Evolutionary conservation across 306 rosid genomes (phyloP).

Genomic region (Ormosia emarginata): DNA sequence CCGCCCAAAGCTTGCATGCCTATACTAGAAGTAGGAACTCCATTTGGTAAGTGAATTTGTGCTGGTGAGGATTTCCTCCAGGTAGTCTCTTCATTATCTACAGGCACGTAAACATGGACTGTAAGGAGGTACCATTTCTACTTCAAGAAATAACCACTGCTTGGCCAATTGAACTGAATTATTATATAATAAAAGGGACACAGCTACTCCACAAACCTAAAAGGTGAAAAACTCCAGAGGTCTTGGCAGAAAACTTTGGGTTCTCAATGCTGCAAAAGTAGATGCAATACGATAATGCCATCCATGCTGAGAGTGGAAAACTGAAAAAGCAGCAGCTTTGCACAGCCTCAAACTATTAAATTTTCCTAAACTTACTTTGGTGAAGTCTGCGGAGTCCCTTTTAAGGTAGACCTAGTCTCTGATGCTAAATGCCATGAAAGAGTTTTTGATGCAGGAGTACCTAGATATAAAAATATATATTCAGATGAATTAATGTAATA

Average conservation of each 20-base stretch:
- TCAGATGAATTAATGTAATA: background rate
- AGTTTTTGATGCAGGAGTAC: slow-evolving; percentile 68
- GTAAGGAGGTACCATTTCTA: slow-evolving; percentile 17
- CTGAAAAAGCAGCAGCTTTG: background rate
- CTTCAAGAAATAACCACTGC: slow-evolving; percentile 9
- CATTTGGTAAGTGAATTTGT: slow-evolving; percentile 41
- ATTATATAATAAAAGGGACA: background rate
- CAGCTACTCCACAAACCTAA: slow-evolving; percentile 52
- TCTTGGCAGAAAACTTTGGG: slow-evolving; percentile 47
- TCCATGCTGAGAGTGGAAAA: slow-evolving; percentile 3
- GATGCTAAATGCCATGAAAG: slow-evolving; percentile 99
- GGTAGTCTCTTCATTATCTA: slow-evolving; percentile 60
- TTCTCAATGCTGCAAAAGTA: slow-evolving; percentile 48
- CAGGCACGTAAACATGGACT: slow-evolving; percentile 21
- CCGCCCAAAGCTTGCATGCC: slow-evolving; percentile 43
- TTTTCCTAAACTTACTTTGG: slow-evolving; percentile 48
- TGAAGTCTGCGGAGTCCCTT: slow-evolving; percentile 52
- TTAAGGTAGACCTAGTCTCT: slow-evolving; percentile 85
- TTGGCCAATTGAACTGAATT: slow-evolving; percentile 10
- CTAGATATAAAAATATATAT: slow-evolving; percentile 31
- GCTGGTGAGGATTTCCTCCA: slow-evolving; percentile 50
- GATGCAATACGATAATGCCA: background rate
- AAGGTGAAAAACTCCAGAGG: slow-evolving; percentile 80
- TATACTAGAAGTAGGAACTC: slow-evolving; percentile 54
- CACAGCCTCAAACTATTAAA: background rate